A percentile compares a stretch with the other conserved stretches of the same genome.
These are phyloP conservation scores for Penicillium diatomitis DNA, from an alignment of 495 filamentous ascomycete species.

Conservation along the genomic window DNA sequence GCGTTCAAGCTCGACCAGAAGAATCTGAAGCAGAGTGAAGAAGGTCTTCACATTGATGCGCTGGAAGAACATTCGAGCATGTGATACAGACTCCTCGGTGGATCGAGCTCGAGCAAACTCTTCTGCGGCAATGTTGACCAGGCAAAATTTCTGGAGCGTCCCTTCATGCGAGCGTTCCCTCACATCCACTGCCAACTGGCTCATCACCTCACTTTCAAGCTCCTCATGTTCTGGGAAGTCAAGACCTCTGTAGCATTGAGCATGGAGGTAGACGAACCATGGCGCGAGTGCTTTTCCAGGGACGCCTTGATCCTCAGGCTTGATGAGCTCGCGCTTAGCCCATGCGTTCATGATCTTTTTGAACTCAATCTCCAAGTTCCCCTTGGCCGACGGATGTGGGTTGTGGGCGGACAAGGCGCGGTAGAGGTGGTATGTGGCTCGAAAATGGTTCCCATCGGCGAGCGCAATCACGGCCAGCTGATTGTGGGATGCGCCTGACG, in stretches of 20 bases:
- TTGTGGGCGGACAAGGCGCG: conserved; percentile 62
- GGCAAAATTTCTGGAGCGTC: conserved; percentile 65
- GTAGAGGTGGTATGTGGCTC: conserved; percentile 83
- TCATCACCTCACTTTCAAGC: conserved; percentile 77
- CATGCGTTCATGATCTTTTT: conserved; percentile 56
- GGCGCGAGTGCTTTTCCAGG: conserved; percentile 49
- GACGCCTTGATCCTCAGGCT: conserved; percentile 40
- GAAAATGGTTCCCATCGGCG: conserved; percentile 65
- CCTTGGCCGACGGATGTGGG: conserved; percentile 60
- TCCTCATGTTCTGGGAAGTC: conserved; percentile 68
- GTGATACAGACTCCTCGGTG: conserved; percentile 32
- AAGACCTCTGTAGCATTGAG: conserved; percentile 65
- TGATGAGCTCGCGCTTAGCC: conserved; percentile 50
- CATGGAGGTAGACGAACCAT: conserved; percentile 86
- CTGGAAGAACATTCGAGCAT: conserved; percentile 63
- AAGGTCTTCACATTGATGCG: conserved; percentile 77
- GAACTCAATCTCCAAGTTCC: conserved; percentile 76
- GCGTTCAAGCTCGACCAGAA: conserved; percentile 58
- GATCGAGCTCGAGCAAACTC: conserved; percentile 55
- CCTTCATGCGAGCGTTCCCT: conserved; percentile 59
- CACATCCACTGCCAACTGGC: conserved; percentile 61
- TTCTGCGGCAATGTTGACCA: conserved; percentile 81
- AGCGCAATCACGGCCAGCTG: conserved; percentile 80
- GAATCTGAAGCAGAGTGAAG: conserved; percentile 62
- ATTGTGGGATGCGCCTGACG: conserved; percentile 74